Conservation (phyloP, 164 flowering plant species). For the Cinnamomum micranthum region DNA sequence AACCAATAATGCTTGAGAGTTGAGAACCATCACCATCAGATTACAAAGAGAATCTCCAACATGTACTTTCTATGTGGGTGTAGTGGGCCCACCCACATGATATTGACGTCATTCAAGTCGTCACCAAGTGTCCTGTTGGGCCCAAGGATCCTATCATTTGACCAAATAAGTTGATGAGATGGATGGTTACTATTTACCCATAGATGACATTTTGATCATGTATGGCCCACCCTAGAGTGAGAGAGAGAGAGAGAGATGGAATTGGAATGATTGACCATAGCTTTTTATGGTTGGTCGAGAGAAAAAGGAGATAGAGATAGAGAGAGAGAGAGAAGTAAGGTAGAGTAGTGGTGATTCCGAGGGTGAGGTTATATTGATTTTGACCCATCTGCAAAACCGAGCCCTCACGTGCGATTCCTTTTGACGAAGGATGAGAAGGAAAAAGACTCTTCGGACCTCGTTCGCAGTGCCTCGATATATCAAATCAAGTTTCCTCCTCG, state of each 20-base stretch:
- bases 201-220: too few species aligned
- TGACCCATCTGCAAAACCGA: neutral
- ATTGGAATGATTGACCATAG: neutral
- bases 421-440: neutral
- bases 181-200: too few species aligned
- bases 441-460: neutral
- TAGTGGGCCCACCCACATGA: neutral
- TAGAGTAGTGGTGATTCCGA: neutral
- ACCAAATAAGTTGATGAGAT: neutral
- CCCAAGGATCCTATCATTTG: neutral
- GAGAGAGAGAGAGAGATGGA: neutral
- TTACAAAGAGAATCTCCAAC: neutral
- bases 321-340: neutral
- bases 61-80: neutral
- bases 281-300: neutral
- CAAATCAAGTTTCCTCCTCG: neutral
- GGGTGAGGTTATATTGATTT: conserved; percentile 34
- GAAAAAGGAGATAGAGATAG: neutral
- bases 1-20: neutral
- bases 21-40: neutral
- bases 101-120: neutral
- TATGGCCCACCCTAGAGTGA: too few species aligned
- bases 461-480: neutral
- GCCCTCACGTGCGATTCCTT: conserved; percentile 40
- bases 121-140: neutral